Conservation (phyloP, 495 filamentous ascomycete genomes). For the Penicillium odoratum region DNA sequence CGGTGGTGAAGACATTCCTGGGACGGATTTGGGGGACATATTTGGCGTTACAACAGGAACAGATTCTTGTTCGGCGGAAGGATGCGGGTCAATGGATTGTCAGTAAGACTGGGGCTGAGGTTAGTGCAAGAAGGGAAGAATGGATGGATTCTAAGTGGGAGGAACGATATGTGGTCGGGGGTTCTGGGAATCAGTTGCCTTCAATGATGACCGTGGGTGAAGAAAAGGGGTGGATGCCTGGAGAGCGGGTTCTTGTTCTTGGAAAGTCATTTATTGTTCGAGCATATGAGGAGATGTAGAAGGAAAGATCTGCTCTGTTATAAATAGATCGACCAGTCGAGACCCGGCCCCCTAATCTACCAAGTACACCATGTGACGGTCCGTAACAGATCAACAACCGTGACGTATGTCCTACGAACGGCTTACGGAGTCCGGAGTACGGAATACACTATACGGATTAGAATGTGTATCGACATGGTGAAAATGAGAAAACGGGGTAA, state of each 20-base stretch:
- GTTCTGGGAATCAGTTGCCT: conserved; percentile 22
- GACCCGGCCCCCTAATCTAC: neutral
- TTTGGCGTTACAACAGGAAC: conserved; percentile 37
- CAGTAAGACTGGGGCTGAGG: conserved; percentile 29
- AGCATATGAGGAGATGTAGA: conserved; percentile 30
- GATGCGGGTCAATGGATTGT: conserved; percentile 22
- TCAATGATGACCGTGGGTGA: conserved; percentile 23
- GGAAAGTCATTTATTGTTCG: conserved; percentile 36
- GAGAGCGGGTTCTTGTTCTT: conserved; percentile 17
- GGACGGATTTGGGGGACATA: conserved; percentile 40
- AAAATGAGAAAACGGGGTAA: neutral
- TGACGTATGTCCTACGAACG: too few species aligned
- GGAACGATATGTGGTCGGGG: conserved; percentile 31
- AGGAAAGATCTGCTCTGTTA: conserved; percentile 2
- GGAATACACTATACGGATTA: neutral
- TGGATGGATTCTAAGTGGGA: conserved; percentile 28
- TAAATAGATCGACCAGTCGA: neutral
- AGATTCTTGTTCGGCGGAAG: conserved; percentile 17
- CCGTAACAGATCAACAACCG: too few species aligned
- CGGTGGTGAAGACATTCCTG: conserved; percentile 36
- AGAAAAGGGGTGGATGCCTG: conserved; percentile 16
- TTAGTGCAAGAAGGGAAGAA: conserved; percentile 42
- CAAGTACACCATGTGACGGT: too few species aligned
- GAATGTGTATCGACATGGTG: neutral
- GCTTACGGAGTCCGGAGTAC: neutral